phyloP scores from a whole-genome alignment of 169 alveolate genomes.

The Eimeria falciformis region DNA sequence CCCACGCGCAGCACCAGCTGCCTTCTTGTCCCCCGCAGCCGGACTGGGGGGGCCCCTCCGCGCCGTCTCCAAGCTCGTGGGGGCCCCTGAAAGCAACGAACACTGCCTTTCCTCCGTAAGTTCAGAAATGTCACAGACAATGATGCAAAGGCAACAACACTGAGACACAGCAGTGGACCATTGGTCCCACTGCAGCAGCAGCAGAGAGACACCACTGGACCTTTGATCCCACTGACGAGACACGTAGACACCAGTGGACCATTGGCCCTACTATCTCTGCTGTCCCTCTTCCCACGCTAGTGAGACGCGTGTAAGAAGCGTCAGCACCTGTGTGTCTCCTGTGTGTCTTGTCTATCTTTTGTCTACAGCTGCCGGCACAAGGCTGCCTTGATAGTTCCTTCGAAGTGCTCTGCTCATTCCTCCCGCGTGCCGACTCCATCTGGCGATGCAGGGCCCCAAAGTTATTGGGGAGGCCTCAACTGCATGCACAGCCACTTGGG shows the following conservation, averaged over 20 bases:
- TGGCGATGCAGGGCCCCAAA: not conserved
- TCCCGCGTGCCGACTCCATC: not conserved
- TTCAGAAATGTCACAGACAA: too few species aligned
- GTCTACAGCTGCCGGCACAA: not conserved
- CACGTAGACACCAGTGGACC: not conserved
- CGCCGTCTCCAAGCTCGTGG: not conserved
- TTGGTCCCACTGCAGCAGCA: too few species aligned
- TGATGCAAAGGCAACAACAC: too few species aligned
- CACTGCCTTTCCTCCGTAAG: not conserved
- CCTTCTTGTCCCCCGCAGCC: not conserved
- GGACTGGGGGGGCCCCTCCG: not conserved
- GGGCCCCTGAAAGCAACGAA: not conserved
- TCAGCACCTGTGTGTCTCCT: too few species aligned
- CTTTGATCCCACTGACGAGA: not conserved
- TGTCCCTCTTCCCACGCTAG: not conserved
- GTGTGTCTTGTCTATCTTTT: too few species aligned
- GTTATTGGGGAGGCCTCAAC: not conserved
- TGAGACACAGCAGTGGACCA: too few species aligned
- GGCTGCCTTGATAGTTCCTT: not conserved
- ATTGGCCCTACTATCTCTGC: not conserved
- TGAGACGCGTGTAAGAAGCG: not conserved
- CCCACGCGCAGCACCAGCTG: slow-evolving; percentile 24
- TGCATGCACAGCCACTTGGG: not conserved
- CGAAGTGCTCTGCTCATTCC: not conserved
- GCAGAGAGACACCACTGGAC: too few species aligned